Conservation (phyloP, 192 early-diverging fungal genomes). For the Backusella sp. region DNA sequence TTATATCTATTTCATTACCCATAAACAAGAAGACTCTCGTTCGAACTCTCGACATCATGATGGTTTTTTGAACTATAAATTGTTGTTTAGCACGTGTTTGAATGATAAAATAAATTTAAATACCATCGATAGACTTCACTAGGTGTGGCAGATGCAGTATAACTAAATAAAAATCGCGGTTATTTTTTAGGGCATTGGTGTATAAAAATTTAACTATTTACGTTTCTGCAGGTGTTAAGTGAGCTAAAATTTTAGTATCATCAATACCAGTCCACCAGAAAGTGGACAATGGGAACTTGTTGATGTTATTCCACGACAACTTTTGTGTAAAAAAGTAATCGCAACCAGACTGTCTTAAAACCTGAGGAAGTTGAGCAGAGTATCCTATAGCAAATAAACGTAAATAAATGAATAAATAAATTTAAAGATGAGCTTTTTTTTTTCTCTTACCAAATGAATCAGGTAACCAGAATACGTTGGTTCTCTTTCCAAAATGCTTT, state of each 20-base stretch:
- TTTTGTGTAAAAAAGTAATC: slow-evolving; percentile 99
- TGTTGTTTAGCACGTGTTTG: not conserved
- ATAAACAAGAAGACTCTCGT: slow-evolving; percentile 86
- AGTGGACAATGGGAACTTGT: slow-evolving; percentile 96
- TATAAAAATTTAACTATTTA: slow-evolving; percentile 13
- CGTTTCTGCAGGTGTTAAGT: slow-evolving; percentile 38
- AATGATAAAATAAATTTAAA: not conserved
- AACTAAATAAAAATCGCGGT: slow-evolving; percentile 11
- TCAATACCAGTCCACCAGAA: slow-evolving; percentile 96
- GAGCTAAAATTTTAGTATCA: slow-evolving; percentile 63
- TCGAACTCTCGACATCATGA: slow-evolving; percentile 83
- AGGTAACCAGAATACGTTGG: slow-evolving; percentile 91
- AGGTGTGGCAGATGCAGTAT: slow-evolving; percentile 24
- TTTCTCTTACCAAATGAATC: slow-evolving; percentile 79
- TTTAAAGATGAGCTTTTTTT: not conserved
- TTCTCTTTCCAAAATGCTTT: slow-evolving; percentile 69
- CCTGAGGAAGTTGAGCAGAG: slow-evolving; percentile 91
- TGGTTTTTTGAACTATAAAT: slow-evolving; percentile 74
- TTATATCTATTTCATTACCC: slow-evolving; percentile 48
- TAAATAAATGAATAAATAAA: not conserved
- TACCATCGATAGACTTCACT: slow-evolving; percentile 37
- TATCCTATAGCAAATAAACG: slow-evolving; percentile 47
- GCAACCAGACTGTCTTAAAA: slow-evolving; percentile 74
- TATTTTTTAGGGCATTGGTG: not conserved
- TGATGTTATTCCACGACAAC: slow-evolving; percentile 99